These are phyloP conservation scores for Russula olivacea DNA, from an alignment of 768 basidiomycete genomes.

Conservation along the genomic window DNA sequence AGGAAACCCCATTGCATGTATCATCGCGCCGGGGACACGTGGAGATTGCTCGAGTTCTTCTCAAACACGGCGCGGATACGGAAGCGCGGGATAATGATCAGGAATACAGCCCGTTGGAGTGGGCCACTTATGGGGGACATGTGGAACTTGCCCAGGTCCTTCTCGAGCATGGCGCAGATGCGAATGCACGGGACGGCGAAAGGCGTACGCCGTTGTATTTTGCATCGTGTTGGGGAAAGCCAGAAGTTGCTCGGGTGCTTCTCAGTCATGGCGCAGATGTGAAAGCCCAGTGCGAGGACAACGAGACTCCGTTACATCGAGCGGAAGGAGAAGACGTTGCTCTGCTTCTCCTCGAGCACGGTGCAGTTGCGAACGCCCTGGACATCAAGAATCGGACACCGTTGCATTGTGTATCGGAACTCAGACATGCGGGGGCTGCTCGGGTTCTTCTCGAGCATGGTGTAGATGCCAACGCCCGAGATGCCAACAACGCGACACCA, in stretches of 20 bases:
- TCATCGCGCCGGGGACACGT: not conserved
- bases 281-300: not conserved
- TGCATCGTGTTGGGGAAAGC: not conserved
- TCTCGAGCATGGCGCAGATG: not conserved
- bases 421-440: not conserved
- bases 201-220: not conserved
- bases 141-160: not conserved
- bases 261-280: not conserved
- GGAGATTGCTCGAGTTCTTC: not conserved
- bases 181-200: not conserved
- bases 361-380: not conserved
- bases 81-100: not conserved
- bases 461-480: not conserved
- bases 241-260: not conserved
- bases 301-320: not conserved
- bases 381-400: not conserved
- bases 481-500: not conserved
- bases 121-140: too few species aligned
- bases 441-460: constrained; percentile 1
- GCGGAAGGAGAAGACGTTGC: not conserved
- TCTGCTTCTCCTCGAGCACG: not conserved
- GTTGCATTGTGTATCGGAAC: not conserved
- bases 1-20: not conserved
- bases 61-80: not conserved
- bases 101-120: too few species aligned